phyloP scores from a whole-genome alignment of 257 asterid genomes.

The Scutellaria barbata region DNA sequence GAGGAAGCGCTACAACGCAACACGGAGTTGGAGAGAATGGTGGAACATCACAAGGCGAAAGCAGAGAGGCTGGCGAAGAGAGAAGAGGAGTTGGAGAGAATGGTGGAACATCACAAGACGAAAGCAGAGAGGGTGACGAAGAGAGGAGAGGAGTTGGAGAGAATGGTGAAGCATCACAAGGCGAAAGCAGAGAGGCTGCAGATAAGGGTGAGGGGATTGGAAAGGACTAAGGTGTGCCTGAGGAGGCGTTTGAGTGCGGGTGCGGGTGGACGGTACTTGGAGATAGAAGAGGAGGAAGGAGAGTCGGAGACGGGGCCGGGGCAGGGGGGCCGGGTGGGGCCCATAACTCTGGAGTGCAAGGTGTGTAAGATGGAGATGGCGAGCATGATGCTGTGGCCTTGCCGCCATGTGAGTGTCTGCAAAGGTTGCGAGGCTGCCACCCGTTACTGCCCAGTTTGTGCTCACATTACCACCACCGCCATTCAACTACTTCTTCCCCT shows the following conservation, averaged over 20 bases:
- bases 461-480: conserved; percentile 4
- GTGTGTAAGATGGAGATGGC: conserved; percentile 46
- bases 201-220: conserved; percentile 31
- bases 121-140: conserved; percentile 27
- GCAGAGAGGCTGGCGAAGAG: background rate
- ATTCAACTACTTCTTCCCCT: conserved; percentile 39
- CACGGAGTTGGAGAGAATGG: conserved; percentile 6
- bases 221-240: conserved; percentile 11
- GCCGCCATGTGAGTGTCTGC: conserved; percentile 63
- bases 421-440: conserved; percentile 30
- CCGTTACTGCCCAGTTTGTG: conserved; percentile 55
- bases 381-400: conserved; percentile 53
- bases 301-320: conserved; percentile 41
- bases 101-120: conserved; percentile 21
- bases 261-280: background rate
- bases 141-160: conserved; percentile 19
- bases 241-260: background rate
- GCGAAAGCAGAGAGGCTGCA: conserved; percentile 27
- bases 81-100: conserved; percentile 19
- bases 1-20: background rate
- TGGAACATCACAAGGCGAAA: conserved; percentile 29
- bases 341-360: conserved; percentile 41
- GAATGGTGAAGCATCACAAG: conserved; percentile 15
- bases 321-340: conserved; percentile 23
- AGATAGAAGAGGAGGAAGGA: conserved; percentile 34